Evolutionary conservation across 139 green algal genomes (phyloP).

Genomic region (Auxenochlorella pyrenoidosa): DNA sequence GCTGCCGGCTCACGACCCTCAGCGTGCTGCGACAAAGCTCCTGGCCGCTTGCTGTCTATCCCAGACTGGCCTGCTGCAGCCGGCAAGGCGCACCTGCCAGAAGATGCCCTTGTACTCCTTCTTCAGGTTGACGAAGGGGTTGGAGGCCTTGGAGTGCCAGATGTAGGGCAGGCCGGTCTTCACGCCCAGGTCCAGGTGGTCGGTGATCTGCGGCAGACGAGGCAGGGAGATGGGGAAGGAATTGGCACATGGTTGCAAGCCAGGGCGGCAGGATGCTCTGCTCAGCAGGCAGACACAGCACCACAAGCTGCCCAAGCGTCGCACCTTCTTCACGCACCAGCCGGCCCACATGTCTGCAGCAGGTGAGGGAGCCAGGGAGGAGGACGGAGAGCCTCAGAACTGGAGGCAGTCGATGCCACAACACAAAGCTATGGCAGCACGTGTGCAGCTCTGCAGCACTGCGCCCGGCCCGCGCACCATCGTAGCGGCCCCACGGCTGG

Average conservation of each 20-base stretch:
- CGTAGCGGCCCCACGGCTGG: constrained; percentile 94
- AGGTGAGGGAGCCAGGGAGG: not conserved
- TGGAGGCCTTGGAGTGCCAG: constrained; percentile 96
- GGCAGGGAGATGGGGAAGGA: not conserved
- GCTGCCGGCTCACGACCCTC: too few relatives aligned
- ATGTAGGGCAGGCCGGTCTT: constrained; percentile 98
- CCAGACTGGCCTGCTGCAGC: too few relatives aligned
- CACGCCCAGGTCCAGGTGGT: constrained; percentile 92
- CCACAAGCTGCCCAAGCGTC: not conserved
- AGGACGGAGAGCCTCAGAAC: not conserved
- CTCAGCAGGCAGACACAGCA: not conserved
- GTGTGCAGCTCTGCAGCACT: too few relatives aligned
- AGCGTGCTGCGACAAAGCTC: not conserved
- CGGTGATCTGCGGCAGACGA: constrained; percentile 78
- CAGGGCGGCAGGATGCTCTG: not conserved
- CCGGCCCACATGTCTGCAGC: constrained; percentile 96
- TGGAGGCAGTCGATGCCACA: not conserved
- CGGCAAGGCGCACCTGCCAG: constrained; percentile 81
- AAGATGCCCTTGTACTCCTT: constrained; percentile 99
- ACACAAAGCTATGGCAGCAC: too few relatives aligned
- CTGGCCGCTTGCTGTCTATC: too few relatives aligned
- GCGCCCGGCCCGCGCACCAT: not conserved
- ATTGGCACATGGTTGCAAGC: not conserved
- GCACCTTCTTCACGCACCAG: constrained; percentile 80
- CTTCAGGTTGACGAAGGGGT: constrained; percentile 96